Conservation (phyloP, 2,329 filamentous ascomycete genomes). For the Arthrobotrys musiformis region DNA sequence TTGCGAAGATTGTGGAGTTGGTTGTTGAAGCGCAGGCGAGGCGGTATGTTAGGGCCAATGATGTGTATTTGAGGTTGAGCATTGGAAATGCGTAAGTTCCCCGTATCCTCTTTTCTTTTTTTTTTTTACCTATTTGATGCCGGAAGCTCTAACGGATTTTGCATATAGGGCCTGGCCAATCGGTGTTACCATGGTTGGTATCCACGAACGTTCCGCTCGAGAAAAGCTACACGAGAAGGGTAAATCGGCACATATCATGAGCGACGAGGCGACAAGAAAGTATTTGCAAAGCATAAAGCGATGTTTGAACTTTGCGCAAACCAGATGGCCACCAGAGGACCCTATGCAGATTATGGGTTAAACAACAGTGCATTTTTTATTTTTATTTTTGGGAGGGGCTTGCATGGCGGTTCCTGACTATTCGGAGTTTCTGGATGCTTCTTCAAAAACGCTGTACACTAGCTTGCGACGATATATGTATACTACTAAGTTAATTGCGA, state of each 20-base stretch:
- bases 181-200: constrained; percentile 99
- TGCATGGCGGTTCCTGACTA: not conserved
- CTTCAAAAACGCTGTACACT: not conserved
- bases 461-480: not conserved
- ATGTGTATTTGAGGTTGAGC: constrained; percentile 89
- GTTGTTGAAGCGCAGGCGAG: constrained; percentile 89
- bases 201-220: constrained; percentile 93
- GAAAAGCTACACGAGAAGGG: constrained; percentile 91
- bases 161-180: constrained; percentile 84
- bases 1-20: constrained; percentile 88
- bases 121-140: not conserved
- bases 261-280: constrained; percentile 93
- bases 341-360: constrained; percentile 93
- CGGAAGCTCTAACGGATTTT: constrained; percentile 19
- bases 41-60: constrained; percentile 94
- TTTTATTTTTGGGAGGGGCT: not conserved
- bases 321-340: constrained; percentile 93
- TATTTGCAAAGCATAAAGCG: constrained; percentile 98
- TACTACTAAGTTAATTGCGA: not conserved
- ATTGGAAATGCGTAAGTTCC: constrained; percentile 81
- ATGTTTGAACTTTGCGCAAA: constrained; percentile 94
- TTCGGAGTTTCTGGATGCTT: not conserved
- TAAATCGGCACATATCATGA: constrained; percentile 93
- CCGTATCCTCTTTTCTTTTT: not conserved
- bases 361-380: constrained; percentile 38